These are phyloP conservation scores for Daedaleopsis nitida DNA, from an alignment of 768 basidiomycete species.

Conservation along the genomic window DNA sequence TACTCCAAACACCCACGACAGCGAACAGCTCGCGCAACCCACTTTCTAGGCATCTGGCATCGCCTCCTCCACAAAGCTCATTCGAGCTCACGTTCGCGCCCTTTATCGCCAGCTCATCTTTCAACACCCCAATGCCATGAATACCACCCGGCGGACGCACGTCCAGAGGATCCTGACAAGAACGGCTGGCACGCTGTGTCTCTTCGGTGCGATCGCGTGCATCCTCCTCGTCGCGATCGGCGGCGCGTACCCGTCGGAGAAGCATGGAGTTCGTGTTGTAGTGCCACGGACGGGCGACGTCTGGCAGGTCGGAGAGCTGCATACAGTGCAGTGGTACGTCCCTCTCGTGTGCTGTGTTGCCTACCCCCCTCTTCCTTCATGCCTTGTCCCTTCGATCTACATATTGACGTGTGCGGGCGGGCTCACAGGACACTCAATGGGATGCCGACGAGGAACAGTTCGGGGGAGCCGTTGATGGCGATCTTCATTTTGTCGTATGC, in stretches of 20 bases:
- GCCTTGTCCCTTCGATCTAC: too few species aligned
- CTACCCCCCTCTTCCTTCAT: too few species aligned
- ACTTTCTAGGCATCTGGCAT: too few species aligned
- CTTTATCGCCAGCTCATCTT: too few species aligned
- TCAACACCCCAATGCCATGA: neutral
- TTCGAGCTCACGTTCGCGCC: too few species aligned
- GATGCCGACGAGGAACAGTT: constrained; percentile 10
- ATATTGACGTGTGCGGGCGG: neutral
- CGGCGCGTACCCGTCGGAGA: constrained; percentile 9
- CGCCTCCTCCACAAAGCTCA: too few species aligned
- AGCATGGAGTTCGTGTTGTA: constrained; percentile 8
- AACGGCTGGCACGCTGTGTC: neutral
- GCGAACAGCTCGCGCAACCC: too few species aligned
- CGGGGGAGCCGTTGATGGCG: constrained; percentile 6
- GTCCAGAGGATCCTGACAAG: neutral
- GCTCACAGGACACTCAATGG: constrained; percentile 7
- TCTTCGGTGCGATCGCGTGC: neutral
- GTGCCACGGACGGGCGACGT: constrained; percentile 14
- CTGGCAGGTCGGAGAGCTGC: constrained; percentile 18
- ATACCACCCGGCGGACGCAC: neutral
- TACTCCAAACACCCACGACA: too few species aligned
- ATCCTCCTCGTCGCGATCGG: constrained; percentile 10
- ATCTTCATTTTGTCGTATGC: constrained; percentile 11
- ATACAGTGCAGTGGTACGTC: constrained; percentile 17
- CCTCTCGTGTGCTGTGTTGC: too few species aligned